Evolutionary conservation across 805 yeast genomes (phyloP), one percentile per base, ranked within the genome.

Genomic region (Schwanniomyces sp.): DNA sequence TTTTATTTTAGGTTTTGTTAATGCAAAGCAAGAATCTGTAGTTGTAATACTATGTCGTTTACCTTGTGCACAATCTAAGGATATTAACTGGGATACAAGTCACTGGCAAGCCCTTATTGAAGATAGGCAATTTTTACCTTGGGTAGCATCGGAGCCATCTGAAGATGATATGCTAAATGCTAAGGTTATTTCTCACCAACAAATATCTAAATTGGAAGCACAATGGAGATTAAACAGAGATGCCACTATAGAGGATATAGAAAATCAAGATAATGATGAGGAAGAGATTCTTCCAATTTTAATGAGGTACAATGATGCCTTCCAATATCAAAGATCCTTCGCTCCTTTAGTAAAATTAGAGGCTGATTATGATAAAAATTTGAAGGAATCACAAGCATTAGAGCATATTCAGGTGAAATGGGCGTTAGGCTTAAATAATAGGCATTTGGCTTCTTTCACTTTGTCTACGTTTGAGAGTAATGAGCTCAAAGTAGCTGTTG

Each of bases 21-120:
- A 91, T 24, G 96, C 97, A 4, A 88, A 88, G 59, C 80, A 84
- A 49, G 95, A 89, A 54, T 84, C 91, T 4, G 91, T 90, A 34
- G 91, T 91, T 49, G 96, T 91, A 4, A 78, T 91, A 38, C 66
- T 91, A 41, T 91, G 97, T 67, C 81, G 97, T 47, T 72, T 88
- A 46, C 97, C 97, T 0, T 91, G 97, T 66, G 85, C 96, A 1
- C 91, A 84, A 59, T 65, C 76, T 7, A 84, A 86, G 53, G 89
- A 86, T 63, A 69, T 78, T 26, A 83, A 85, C 57, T 91, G 97
- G 97, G 96, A 90, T 57, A 84, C 91, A 0, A 79, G 75, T 37
- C 86, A 87, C 50, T 91, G 97, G 97, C 89, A 86, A 58, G 79
- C 96, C 0, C 70, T 91, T 46, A 88, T 91, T 47, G 92, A 86